A percentile compares a stretch with the other conserved stretches of the same genome.
phyloP scores from a whole-genome alignment of 1,284 basidiomycete species.

The Mycosarcoma mackinlayi region DNA sequence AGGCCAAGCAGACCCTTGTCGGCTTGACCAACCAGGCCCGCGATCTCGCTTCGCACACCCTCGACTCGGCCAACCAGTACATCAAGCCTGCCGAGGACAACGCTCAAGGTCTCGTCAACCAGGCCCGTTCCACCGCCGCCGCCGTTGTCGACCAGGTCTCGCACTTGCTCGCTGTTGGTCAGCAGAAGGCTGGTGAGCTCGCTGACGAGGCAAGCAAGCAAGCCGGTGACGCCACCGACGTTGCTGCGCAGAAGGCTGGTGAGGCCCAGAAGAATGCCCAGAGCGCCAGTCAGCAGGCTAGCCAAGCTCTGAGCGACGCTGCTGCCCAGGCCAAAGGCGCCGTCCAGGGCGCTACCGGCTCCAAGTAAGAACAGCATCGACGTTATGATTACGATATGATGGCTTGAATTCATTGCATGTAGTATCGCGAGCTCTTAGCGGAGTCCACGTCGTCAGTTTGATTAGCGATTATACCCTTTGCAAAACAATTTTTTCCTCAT shows the following conservation, averaged over 20 bases:
- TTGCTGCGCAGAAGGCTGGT: slow-evolving; percentile 36
- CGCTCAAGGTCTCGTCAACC: slow-evolving; percentile 39
- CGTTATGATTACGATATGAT: background rate
- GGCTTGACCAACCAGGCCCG: slow-evolving; percentile 53
- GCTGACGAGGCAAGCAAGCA: slow-evolving; percentile 43
- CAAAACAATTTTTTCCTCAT: too few species aligned
- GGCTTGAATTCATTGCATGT: background rate
- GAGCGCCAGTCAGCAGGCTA: slow-evolving; percentile 29
- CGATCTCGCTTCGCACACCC: slow-evolving; percentile 50
- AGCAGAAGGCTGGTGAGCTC: slow-evolving; percentile 45
- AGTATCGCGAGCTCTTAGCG: too few species aligned
- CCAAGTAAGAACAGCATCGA: slow-evolving; percentile 18
- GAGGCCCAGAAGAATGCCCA: slow-evolving; percentile 26
- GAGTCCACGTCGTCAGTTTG: too few species aligned
- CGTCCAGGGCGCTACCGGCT: slow-evolving; percentile 32
- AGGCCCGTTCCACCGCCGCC: slow-evolving; percentile 44
- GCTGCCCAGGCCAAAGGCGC: slow-evolving; percentile 48
- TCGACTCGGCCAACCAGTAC: slow-evolving; percentile 56
- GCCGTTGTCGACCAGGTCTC: slow-evolving; percentile 42
- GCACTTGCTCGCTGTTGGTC: slow-evolving; percentile 40
- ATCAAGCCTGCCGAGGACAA: slow-evolving; percentile 53
- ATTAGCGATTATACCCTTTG: slow-evolving; percentile 6
- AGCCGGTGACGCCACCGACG: slow-evolving; percentile 26
- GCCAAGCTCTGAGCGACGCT: slow-evolving; percentile 47
- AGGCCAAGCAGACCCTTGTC: slow-evolving; percentile 51